Evolutionary conservation across 768 basidiomycete genomes (phyloP).

Genomic region (Paxillus ammoniavirescens): DNA sequence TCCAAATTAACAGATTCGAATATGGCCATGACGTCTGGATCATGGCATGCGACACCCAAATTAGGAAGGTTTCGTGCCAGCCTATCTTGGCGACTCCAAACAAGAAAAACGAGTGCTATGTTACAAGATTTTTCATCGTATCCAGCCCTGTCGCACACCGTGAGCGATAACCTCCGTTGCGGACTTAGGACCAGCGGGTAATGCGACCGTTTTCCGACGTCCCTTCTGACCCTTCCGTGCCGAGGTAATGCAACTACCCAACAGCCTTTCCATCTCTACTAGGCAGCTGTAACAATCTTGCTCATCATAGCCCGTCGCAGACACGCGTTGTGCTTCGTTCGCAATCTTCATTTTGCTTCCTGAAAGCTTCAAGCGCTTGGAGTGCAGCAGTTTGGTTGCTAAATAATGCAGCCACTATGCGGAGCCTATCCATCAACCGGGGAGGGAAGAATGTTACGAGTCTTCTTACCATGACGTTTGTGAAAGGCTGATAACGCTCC

Average conservation of each 20-base stretch:
- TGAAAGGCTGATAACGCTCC: constrained; percentile 75
- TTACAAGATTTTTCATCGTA: constrained; percentile 29
- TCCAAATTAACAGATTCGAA: constrained; percentile 1
- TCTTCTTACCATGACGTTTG: constrained; percentile 82
- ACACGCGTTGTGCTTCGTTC: constrained; percentile 10
- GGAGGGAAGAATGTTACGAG: not conserved
- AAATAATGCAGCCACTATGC: constrained; percentile 91
- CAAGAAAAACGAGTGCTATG: not conserved
- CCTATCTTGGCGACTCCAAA: not conserved
- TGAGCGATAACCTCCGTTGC: constrained; percentile 65
- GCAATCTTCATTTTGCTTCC: constrained; percentile 36
- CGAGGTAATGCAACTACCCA: constrained; percentile 46
- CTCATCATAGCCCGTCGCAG: constrained; percentile 50
- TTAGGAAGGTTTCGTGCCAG: constrained; percentile 11
- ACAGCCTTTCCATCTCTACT: constrained; percentile 59
- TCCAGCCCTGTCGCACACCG: constrained; percentile 63
- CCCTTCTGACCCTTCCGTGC: constrained; percentile 33
- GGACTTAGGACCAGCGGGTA: constrained; percentile 29
- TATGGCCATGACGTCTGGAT: constrained; percentile 3
- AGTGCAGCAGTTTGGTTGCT: constrained; percentile 63
- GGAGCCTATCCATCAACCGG: constrained; percentile 10
- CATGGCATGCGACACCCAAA: constrained; percentile 1
- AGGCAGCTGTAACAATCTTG: constrained; percentile 69
- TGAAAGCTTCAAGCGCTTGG: constrained; percentile 66
- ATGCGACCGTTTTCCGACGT: constrained; percentile 33